A percentile compares a stretch with the other conserved stretches of the same genome.
Conservation (phyloP, 768 basidiomycete species). For the Agrocybe pediades region DNA sequence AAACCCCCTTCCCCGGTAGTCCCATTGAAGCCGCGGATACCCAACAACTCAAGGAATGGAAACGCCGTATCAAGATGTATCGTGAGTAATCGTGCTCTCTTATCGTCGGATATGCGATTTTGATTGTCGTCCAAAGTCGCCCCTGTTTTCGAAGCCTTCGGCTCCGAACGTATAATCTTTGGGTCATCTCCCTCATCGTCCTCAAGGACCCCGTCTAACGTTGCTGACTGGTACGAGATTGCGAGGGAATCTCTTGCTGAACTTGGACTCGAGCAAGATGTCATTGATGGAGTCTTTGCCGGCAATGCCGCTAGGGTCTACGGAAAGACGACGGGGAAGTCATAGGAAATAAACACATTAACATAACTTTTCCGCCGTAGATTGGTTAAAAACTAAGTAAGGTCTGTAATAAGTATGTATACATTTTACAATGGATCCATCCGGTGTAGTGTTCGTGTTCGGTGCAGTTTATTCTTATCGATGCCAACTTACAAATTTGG, state of each 20-base stretch:
- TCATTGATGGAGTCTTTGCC: constrained; percentile 73
- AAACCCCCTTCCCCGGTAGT: constrained; percentile 39
- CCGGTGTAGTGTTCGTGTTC: background rate
- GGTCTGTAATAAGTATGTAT: constrained; percentile 8
- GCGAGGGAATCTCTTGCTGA: constrained; percentile 80
- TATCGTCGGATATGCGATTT: background rate
- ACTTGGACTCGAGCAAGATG: constrained; percentile 76
- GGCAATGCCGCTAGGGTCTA: constrained; percentile 51
- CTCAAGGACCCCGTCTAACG: constrained; percentile 46
- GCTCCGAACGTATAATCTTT: constrained; percentile 80
- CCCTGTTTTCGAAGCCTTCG: constrained; percentile 84
- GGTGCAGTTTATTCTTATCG: constrained; percentile 7
- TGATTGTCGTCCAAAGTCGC: constrained; percentile 56
- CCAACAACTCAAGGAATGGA: constrained; percentile 66
- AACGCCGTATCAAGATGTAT: constrained; percentile 82
- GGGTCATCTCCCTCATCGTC: constrained; percentile 72
- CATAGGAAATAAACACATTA: constrained; percentile 2
- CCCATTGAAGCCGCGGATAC: constrained; percentile 38
- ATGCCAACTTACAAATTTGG: constrained; percentile 1
- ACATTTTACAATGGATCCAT: constrained; percentile 1
- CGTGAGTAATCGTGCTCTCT: constrained; percentile 43
- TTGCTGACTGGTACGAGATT: constrained; percentile 79
- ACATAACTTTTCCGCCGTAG: background rate
- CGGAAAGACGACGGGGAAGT: constrained; percentile 30
- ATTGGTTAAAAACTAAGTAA: background rate